Percentiles rank a stretch among this genome's conserved stretches.
Evolutionary conservation across 2,329 filamentous ascomycete species (phyloP).

Genomic region (Fusarium sp.): DNA sequence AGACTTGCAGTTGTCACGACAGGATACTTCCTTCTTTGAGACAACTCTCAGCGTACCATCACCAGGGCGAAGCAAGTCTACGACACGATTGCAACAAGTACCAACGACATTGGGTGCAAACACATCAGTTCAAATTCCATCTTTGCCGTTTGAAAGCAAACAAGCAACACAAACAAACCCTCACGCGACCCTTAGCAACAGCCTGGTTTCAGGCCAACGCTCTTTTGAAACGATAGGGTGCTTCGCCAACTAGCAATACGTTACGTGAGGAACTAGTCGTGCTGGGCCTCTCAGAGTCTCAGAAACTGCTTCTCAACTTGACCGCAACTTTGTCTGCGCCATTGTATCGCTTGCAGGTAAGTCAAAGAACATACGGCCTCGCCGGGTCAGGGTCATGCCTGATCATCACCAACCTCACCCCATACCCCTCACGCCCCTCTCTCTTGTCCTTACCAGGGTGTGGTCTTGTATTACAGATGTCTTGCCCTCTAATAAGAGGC

Average conservation of each 20-base stretch:
- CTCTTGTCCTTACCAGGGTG: neutral
- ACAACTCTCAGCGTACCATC: neutral
- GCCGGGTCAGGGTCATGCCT: neutral
- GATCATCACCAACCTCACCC: neutral
- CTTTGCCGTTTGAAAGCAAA: neutral
- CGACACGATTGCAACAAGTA: neutral
- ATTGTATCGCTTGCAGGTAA: conserved; percentile 8
- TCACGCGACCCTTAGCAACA: neutral
- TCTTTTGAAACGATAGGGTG: neutral
- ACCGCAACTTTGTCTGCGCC: neutral
- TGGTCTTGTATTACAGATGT: neutral
- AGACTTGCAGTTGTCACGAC: neutral
- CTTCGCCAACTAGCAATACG: neutral
- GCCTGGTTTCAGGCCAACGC: neutral
- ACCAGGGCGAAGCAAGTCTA: neutral
- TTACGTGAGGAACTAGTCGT: neutral
- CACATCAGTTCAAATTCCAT: neutral
- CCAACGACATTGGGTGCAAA: neutral
- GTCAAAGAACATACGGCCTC: conserved; percentile 1
- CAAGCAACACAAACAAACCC: neutral
- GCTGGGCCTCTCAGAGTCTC: neutral
- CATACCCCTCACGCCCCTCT: neutral
- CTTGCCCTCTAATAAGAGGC: neutral
- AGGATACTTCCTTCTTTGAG: neutral
- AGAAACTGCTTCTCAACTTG: neutral